Evolutionary conservation across 139 green algal genomes (phyloP).

Genomic region (Tetratostichococcus sp.): DNA sequence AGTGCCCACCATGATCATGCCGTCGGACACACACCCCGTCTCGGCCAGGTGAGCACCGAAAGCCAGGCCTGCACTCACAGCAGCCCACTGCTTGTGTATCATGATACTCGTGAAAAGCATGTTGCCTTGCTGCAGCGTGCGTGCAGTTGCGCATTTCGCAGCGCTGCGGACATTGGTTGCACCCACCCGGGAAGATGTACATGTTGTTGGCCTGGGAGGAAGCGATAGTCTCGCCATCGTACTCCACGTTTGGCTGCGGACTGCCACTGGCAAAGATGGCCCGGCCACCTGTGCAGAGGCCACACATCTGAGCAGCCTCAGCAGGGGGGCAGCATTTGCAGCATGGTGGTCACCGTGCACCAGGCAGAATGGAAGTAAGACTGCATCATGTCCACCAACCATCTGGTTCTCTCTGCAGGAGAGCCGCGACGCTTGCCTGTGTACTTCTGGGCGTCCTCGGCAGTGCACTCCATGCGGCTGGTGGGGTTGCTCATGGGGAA

Average conservation of each 20-base stretch:
- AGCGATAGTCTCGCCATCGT: constrained; percentile 25
- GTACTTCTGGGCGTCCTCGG: constrained; percentile 37
- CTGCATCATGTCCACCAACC: too few species aligned
- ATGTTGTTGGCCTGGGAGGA: constrained; percentile 71
- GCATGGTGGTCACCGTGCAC: too few species aligned
- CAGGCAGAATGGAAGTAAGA: too few species aligned
- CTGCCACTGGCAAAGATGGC: constrained; percentile 74
- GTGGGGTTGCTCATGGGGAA: constrained; percentile 94
- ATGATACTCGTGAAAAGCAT: too few species aligned
- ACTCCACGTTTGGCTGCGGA: constrained; percentile 51
- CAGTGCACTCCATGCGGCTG: constrained; percentile 73
- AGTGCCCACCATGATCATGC: constrained; percentile 49
- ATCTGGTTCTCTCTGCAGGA: too few species aligned
- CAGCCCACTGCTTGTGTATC: too few species aligned
- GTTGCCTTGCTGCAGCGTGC: too few species aligned
- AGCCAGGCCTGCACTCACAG: constrained; percentile 28
- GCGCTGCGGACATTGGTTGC: too few species aligned
- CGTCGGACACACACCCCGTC: constrained; percentile 36
- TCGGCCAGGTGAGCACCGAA: constrained; percentile 42
- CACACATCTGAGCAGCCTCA: too few species aligned
- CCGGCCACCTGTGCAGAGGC: constrained; percentile 24
- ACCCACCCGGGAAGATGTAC: constrained; percentile 61
- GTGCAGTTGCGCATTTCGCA: too few species aligned
- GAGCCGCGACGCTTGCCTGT: constrained; percentile 11
- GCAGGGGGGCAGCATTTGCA: too few species aligned